These are phyloP conservation scores for Diospyros lotus DNA, from an alignment of 148 eudicot genomes.

Conservation along the genomic window DNA sequence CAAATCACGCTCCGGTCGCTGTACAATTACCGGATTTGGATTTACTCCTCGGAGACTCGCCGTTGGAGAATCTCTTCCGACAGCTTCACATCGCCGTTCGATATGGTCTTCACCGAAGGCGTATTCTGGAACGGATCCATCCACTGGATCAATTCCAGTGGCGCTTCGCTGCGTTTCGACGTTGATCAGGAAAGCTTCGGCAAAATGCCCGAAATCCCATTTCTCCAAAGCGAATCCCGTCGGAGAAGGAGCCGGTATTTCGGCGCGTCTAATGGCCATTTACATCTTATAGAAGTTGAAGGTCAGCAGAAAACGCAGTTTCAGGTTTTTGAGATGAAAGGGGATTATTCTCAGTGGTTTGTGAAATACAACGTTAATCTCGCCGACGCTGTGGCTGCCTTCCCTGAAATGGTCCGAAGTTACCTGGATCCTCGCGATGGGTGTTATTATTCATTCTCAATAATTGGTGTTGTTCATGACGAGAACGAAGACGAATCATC, in stretches of 20 bases:
- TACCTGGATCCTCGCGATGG: slow-evolving; percentile 24
- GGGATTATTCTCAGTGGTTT: slow-evolving; percentile 24
- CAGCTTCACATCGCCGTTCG: slow-evolving; percentile 17
- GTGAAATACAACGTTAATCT: slow-evolving; percentile 40
- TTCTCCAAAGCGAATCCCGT: slow-evolving; percentile 17
- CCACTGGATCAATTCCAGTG: slow-evolving; percentile 43
- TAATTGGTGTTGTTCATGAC: slow-evolving; percentile 28
- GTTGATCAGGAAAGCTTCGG: slow-evolving; percentile 21
- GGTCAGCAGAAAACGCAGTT: slow-evolving; percentile 28
- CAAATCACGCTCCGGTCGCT: not conserved
- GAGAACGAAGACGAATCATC: slow-evolving; percentile 16
- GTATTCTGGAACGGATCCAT: slow-evolving; percentile 50
- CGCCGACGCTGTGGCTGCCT: slow-evolving; percentile 30
- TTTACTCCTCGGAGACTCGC: slow-evolving; percentile 20
- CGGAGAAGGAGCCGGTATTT: slow-evolving; percentile 35
- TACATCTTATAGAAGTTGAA: slow-evolving; percentile 40
- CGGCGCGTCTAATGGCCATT: slow-evolving; percentile 45
- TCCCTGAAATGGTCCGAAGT: slow-evolving; percentile 41
- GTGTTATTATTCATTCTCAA: slow-evolving; percentile 35
- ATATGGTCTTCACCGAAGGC: slow-evolving; percentile 33
- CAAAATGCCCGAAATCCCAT: slow-evolving; percentile 18
- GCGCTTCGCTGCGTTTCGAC: slow-evolving; percentile 27
- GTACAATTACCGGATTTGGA: slow-evolving; percentile 13
- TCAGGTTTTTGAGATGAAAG: slow-evolving; percentile 36
- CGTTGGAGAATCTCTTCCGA: slow-evolving; percentile 28